Conservation (phyloP, 768 basidiomycete genomes). For the Cystobasidium onofrii region DNA sequence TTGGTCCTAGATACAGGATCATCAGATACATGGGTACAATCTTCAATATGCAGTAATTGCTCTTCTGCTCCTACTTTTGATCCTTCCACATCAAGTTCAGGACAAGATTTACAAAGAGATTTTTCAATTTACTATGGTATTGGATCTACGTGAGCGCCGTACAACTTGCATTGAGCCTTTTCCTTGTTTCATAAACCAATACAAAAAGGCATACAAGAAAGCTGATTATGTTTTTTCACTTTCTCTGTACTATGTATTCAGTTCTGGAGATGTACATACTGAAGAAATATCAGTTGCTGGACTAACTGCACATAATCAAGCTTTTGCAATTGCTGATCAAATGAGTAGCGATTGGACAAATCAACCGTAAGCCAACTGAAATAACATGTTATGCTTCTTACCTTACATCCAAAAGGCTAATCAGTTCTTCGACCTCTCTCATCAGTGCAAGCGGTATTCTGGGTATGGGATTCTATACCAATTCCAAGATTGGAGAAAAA, state of each 20-base stretch:
- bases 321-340: constrained; percentile 19
- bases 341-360: constrained; percentile 10
- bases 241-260: neutral
- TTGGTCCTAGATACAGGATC: constrained; percentile 47
- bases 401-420: too few relatives aligned
- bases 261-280: neutral
- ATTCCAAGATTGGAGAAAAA: constrained; percentile 3
- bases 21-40: constrained; percentile 43
- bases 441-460: constrained; percentile 11
- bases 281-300: constrained; percentile 8
- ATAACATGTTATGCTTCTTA: too few relatives aligned
- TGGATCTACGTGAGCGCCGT: constrained; percentile 7
- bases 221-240: neutral
- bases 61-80: neutral
- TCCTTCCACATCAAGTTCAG: neutral
- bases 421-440: too few relatives aligned
- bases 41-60: constrained; percentile 30
- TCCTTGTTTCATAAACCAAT: too few relatives aligned
- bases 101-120: neutral
- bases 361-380: neutral
- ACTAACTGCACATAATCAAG: neutral
- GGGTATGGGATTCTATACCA: constrained; percentile 18
- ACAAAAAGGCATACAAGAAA: too few relatives aligned
- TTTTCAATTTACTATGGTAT: constrained; percentile 18
- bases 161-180: neutral